phyloP scores from a whole-genome alignment of 2,329 filamentous ascomycete genomes.

The Verticillium nonalfalfae region DNA sequence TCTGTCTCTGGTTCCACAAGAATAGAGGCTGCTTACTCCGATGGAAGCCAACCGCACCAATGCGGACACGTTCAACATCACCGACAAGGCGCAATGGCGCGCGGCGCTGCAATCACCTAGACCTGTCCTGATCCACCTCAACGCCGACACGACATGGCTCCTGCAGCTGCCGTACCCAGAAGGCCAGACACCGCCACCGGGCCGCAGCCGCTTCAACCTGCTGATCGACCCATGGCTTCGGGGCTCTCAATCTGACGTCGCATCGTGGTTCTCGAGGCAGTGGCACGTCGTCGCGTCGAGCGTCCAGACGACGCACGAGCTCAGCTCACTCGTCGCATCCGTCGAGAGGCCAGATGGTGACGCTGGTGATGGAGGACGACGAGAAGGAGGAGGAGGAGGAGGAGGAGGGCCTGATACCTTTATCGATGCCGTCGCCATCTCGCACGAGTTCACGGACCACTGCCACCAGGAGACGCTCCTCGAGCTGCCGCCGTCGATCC shows the following conservation, averaged over 20 bases:
- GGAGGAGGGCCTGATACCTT: constrained; percentile 13
- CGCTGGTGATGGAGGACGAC: neutral
- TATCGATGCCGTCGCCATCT: constrained; percentile 54
- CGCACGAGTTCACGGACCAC: constrained; percentile 64
- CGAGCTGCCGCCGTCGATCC: constrained; percentile 44
- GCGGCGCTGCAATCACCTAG: constrained; percentile 9
- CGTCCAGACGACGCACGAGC: constrained; percentile 46
- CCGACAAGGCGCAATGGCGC: constrained; percentile 4
- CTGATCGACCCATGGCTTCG: constrained; percentile 61
- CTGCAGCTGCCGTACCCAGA: constrained; percentile 55
- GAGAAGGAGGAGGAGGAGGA: too few species aligned
- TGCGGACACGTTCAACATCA: neutral
- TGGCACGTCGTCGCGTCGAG: constrained; percentile 51
- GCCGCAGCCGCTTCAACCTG: constrained; percentile 53
- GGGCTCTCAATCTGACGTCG: constrained; percentile 57
- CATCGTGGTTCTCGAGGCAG: constrained; percentile 59
- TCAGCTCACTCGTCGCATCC: constrained; percentile 39
- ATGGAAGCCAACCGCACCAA: neutral
- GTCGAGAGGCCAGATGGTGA: constrained; percentile 15
- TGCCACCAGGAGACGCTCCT: constrained; percentile 56
- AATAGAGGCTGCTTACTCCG: neutral
- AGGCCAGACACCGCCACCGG: constrained; percentile 29
- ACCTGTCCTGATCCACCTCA: constrained; percentile 54
- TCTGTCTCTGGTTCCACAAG: too few species aligned
- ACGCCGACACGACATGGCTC: constrained; percentile 62